Evolutionary conservation across 2,329 filamentous ascomycete genomes (phyloP), one percentile per base, ranked within the genome.

Genomic region (Fusarium armeniacum): DNA sequence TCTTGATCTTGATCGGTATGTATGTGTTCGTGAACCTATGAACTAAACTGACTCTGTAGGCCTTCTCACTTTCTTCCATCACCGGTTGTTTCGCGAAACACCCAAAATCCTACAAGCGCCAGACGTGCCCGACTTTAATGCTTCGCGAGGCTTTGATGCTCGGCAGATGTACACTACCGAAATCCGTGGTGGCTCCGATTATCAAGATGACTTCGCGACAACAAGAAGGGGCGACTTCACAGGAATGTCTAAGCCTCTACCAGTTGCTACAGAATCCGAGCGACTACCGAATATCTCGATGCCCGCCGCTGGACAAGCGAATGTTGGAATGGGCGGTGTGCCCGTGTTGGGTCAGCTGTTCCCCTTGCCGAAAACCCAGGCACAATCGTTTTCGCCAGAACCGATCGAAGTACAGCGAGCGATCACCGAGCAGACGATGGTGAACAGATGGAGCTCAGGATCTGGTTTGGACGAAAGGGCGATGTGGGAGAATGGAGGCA

Each of bases 151-250:
- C 26, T 46, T 69, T 5, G 51, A 67, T 12, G 57, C 38, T 38
- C 72, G 69, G 61, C 58, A 63, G 28, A 59, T 69, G 22, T 81
- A 81, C 1, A 82, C 83, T 10, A 79, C 81, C 9, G 79, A 81
- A 46, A 82, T 82, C 16, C 82, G 81, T 20, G 36, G 36, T 30
- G 81, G 83, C 1, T 82, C 83, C 4, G 82, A 78, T 38, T 82
- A 81, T 50, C 86, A 83, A 58, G 83, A 86, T 54, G 84, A 86
- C 49, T 59, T 86, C 6, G 86, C 86, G 72, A 78, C 76, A n/a
- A 80, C 80, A 13, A 74, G 79, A 24, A 75, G 77, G 49, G 77
- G 52, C 12, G 53, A 79, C 40, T 51, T 69, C 22, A 56, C 52
- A 28, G 51, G 36, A 22, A 43, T 57, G 78, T 77, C 58, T 6